Percentiles rank a stretch among this genome's conserved stretches.
phyloP scores from a whole-genome alignment of 1,284 basidiomycete species.

The Apiotrichum siamense region DNA sequence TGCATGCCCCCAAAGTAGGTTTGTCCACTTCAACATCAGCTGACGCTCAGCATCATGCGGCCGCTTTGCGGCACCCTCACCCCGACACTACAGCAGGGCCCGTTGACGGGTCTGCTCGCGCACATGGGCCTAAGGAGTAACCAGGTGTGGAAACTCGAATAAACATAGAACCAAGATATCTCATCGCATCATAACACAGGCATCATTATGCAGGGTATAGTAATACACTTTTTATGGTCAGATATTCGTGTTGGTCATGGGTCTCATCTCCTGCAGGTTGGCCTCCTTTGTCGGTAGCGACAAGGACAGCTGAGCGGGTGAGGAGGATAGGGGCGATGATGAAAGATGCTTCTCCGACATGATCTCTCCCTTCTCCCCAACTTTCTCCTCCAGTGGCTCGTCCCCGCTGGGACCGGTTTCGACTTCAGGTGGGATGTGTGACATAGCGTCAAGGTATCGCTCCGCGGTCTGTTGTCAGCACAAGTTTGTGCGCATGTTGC shows the following conservation, averaged over 20 bases:
- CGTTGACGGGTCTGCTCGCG: slow-evolving; percentile 29
- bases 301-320: background rate
- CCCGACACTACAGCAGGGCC: slow-evolving; percentile 36
- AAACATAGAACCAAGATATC: background rate
- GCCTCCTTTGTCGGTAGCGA: slow-evolving; percentile 3
- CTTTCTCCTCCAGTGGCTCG: slow-evolving; percentile 3
- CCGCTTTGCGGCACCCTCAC: slow-evolving; percentile 38
- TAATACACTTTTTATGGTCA: no score
- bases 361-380: slow-evolving; percentile 12
- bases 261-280: background rate
- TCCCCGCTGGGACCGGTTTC: slow-evolving; percentile 8
- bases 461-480: slow-evolving; percentile 25
- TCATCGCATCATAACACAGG: background rate
- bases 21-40: background rate
- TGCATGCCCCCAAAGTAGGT: slow-evolving; percentile 39
- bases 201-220: slow-evolving; percentile 7
- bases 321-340: background rate
- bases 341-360: slow-evolving; percentile 6
- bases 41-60: slow-evolving; percentile 28
- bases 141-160: slow-evolving; percentile 43
- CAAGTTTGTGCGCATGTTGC: background rate
- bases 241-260: background rate
- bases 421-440: slow-evolving; percentile 25
- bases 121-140: slow-evolving; percentile 32
- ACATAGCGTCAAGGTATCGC: slow-evolving; percentile 32